phyloP scores from a whole-genome alignment of 2,329 filamentous ascomycete species.

The Torrubiella hemipterigena region DNA sequence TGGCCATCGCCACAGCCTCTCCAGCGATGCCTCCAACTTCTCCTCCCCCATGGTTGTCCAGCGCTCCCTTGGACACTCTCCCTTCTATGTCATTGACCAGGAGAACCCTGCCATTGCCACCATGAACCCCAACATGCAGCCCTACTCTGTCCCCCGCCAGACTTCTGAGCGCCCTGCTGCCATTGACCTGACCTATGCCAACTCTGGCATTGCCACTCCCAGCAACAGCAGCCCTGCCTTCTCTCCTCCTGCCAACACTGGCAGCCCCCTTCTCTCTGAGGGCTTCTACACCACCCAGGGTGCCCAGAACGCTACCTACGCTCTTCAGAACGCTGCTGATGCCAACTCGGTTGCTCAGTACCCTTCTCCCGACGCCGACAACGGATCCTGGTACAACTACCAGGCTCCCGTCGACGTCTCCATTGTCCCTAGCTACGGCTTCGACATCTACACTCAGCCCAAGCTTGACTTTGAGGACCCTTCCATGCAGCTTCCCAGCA shows the following conservation, averaged over 20 bases:
- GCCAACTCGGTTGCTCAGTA: slow-evolving; percentile 18
- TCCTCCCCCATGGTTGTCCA: slow-evolving; percentile 29
- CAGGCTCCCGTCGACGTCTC: slow-evolving; percentile 45
- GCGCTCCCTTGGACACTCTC: slow-evolving; percentile 32
- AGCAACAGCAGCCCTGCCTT: slow-evolving; percentile 49
- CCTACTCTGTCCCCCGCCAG: slow-evolving; percentile 40
- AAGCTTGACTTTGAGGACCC: slow-evolving; percentile 49
- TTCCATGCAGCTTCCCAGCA: slow-evolving; percentile 47
- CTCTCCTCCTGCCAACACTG: slow-evolving; percentile 41
- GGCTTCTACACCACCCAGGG: slow-evolving; percentile 46
- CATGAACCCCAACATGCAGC: slow-evolving; percentile 41
- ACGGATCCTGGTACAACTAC: slow-evolving; percentile 45
- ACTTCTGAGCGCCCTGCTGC: slow-evolving; percentile 31
- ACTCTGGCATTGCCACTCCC: slow-evolving; percentile 33
- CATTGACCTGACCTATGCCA: slow-evolving; percentile 39
- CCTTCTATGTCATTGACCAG: slow-evolving; percentile 49
- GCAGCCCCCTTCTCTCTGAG: slow-evolving; percentile 40
- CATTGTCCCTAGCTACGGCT: slow-evolving; percentile 39
- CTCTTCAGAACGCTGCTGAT: slow-evolving; percentile 28
- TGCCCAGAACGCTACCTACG: slow-evolving; percentile 33
- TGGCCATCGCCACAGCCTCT: slow-evolving; percentile 33
- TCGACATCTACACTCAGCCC: slow-evolving; percentile 36
- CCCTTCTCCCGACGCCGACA: slow-evolving; percentile 25
- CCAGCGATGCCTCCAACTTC: slow-evolving; percentile 30
- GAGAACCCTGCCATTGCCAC: slow-evolving; percentile 50